Conservation (phyloP, 1,284 basidiomycete species). For the Ganoderma leucocontextum region DNA sequence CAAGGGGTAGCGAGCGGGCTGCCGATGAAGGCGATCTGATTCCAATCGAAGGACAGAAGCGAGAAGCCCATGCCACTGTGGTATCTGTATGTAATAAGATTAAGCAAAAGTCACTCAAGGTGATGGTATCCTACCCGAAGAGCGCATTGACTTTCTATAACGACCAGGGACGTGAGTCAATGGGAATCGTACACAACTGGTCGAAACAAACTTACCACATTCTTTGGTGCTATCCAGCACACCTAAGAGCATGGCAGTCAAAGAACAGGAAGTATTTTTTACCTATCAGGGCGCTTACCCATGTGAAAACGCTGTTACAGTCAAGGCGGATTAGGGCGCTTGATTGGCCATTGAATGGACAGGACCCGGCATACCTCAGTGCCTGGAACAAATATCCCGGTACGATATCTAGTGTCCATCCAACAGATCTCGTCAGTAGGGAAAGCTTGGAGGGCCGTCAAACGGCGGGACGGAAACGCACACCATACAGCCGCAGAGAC, state of each 20-base stretch:
- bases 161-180: not conserved
- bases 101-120: not conserved
- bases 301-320: constrained; percentile 57
- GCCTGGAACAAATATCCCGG: constrained; percentile 72
- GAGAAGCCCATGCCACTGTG: constrained; percentile 65
- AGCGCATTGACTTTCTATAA: constrained; percentile 68
- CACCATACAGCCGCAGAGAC: constrained; percentile 70
- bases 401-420: constrained; percentile 53
- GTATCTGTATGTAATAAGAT: constrained; percentile 29
- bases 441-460: not conserved
- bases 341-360: not conserved
- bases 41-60: constrained; percentile 78
- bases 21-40: constrained; percentile 70
- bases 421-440: not conserved
- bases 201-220: constrained; percentile 45
- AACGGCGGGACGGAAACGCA: constrained; percentile 26
- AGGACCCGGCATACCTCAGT: constrained; percentile 34
- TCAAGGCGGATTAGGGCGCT: constrained; percentile 34
- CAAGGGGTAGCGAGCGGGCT: constrained; percentile 55
- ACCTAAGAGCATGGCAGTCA: constrained; percentile 31
- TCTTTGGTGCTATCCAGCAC: constrained; percentile 84
- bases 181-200: not conserved
- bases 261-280: not conserved
- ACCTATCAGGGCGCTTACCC: constrained; percentile 47
- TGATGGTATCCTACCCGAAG: constrained; percentile 63